Evolutionary conservation across 2,329 filamentous ascomycete genomes (phyloP), one percentile per base, ranked within the genome.

Genomic region (Colletotrichum brevisporum): DNA sequence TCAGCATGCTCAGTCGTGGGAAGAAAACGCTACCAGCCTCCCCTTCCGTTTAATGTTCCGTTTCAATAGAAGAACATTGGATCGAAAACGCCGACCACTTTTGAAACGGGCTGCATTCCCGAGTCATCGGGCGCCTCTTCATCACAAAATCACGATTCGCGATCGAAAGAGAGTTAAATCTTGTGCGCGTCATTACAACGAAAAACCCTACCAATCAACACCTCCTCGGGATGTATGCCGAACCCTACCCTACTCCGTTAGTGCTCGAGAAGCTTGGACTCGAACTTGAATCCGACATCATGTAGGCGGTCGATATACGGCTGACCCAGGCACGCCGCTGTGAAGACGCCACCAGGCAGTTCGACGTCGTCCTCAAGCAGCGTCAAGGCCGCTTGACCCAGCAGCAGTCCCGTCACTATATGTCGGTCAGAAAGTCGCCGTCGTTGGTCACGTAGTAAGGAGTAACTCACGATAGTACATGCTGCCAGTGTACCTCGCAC

Each of bases 271-370:
- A 87, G 79, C 75, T 83, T 85, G 26, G 84, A 83, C 74, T 92
- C 88, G 52, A 92, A 83, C 76, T 87, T 87, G 75, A 94, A 86
- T 2, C 91, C 92, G 47, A 83, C 85, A 41, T 84, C 83, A 43
- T 87, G 81, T 48, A 93, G 74, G 15, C 90, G 84, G 74, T 94
- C 88, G 68, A 94, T 82, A 75, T 89, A 92, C 10, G 84, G 81
- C 73, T 91, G 89, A 1, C 92, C 92, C 2, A 95, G 81, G 62
- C 88, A 92, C 0, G 92, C 91, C 0, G 92, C 90, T 1, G 93
- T 95, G 71, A 92, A 88, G 26, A 94, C 81, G 3, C 92, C 92
- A 18, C 92, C 92, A 1, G 83, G 84, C 13, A 93, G 80, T 43
- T 84, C 78, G 13, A 88, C 80, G 15, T 90, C 85, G 47, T 92